Base-by-base conservation (phyloP, 805 yeast species). In the Hanseniaspora lachancei region DNA sequence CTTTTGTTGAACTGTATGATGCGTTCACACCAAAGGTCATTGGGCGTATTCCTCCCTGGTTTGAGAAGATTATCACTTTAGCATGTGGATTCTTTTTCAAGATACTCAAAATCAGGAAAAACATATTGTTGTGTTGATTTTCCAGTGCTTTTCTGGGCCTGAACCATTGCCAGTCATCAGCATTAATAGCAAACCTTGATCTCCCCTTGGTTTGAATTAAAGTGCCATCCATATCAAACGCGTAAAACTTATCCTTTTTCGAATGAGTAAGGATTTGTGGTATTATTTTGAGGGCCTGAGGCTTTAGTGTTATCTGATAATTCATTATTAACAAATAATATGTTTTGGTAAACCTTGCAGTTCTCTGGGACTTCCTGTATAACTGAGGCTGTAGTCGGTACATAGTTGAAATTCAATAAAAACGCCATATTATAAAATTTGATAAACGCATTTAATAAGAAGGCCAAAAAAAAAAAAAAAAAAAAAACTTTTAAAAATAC, bases 151-250 rank as follows among this genome's bases (percentile, higher is more conserved):
- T 63, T 16, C 35, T 32, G n/a, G 40, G 29, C n/a, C 62, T 73
- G 68, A 82, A 74, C 75, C 80, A 82, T 62, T 72, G 71, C 97
- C 97, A 91, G 66, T 91, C 97, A 3, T 66, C 58, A 1, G 84
- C 76, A 8, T 77, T 70, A 24, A 74, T 68, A 0, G 88, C 74
- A 63, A 82, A 87, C 48, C 72, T 75, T 18, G 63, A 48, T 0
- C 86, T 87, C 0, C 86, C 75, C 63, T 78, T 82, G 0, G 96
- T 81, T 16, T 65, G 64, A 0, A 87, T 78, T 8, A 91, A 61
- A 0, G 97, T 91, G 9, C 79, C 83, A 70, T 91, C 98, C 51
- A 91, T 71, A 66, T 91, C 97, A 67, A 89, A 91, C 0, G 85
- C 84, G 2, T 87, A 87, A 0, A 84, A 62, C 43, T 72, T 73